Evolutionary conservation across 805 yeast species (phyloP).

Genomic region (Candida caryicola): DNA sequence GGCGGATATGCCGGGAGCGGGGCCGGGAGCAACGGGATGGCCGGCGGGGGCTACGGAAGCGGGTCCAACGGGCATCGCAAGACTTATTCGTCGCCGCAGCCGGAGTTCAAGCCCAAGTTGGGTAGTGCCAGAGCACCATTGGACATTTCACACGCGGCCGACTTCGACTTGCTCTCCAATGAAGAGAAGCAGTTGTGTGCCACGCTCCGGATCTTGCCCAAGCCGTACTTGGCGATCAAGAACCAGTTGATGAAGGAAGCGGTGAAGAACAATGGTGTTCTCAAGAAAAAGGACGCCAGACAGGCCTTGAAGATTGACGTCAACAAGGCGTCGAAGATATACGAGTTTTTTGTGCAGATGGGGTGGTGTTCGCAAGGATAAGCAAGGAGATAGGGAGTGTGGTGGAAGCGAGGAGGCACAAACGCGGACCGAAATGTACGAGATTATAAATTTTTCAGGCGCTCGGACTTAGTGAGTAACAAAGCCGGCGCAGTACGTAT

Average conservation of each 20-base stretch:
- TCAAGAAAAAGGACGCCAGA: constrained; percentile 83
- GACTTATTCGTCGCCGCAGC: constrained; percentile 31
- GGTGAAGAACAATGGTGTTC: constrained; percentile 74
- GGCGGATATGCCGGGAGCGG: constrained; percentile 1
- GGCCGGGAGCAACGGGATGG: constrained; percentile 3
- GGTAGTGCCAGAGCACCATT: constrained; percentile 49
- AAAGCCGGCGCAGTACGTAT: too few relatives aligned
- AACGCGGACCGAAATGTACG: too few relatives aligned
- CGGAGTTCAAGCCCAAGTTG: constrained; percentile 43
- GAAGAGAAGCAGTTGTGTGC: constrained; percentile 88
- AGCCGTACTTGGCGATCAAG: constrained; percentile 90
- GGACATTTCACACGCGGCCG: constrained; percentile 76
- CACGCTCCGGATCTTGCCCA: constrained; percentile 80
- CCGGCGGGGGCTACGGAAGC: constrained; percentile 2
- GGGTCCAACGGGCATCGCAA: constrained; percentile 19
- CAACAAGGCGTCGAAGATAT: constrained; percentile 79
- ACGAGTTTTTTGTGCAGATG: constrained; percentile 89
- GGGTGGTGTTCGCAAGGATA: constrained; percentile 68
- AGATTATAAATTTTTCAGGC: too few relatives aligned
- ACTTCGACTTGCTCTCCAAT: constrained; percentile 75
- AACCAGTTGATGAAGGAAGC: constrained; percentile 86
- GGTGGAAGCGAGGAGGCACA: too few relatives aligned
- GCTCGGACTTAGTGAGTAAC: too few relatives aligned
- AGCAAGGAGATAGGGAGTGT: not conserved
- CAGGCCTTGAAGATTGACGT: constrained; percentile 83